A percentile compares a stretch with the other conserved stretches of the same genome.
Evolutionary conservation across 495 filamentous ascomycete species (phyloP).

Genomic region (Tetracladium setigerum): DNA sequence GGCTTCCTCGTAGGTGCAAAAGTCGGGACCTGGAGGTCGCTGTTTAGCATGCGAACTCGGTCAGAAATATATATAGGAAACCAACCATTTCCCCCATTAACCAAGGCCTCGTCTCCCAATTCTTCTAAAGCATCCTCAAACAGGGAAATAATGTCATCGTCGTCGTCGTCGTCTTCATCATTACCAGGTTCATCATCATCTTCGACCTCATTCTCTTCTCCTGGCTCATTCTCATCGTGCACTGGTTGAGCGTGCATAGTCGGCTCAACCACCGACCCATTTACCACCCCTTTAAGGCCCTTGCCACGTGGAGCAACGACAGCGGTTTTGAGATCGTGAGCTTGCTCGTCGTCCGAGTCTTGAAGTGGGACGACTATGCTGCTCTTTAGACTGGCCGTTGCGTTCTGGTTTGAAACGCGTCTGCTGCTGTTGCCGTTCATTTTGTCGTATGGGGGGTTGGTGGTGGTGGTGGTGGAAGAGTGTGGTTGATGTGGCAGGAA

Average conservation of each 20-base stretch:
- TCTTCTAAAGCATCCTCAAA: slow-evolving; percentile 47
- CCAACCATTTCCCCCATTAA: slow-evolving; percentile 28
- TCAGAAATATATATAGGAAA: slow-evolving; percentile 6
- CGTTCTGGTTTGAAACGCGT: not conserved
- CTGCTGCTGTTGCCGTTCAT: too few relatives aligned
- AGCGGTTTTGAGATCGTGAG: not conserved
- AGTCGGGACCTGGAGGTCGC: slow-evolving; percentile 6
- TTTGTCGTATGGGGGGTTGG: too few relatives aligned
- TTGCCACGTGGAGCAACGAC: slow-evolving; percentile 8
- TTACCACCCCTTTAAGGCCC: slow-evolving; percentile 25
- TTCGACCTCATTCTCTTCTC: not conserved
- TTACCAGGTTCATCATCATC: slow-evolving; percentile 15
- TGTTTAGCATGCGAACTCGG: slow-evolving; percentile 10
- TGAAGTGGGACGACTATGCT: slow-evolving; percentile 1
- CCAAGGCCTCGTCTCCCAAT: slow-evolving; percentile 41
- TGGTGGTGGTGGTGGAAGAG: too few relatives aligned
- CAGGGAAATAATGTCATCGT: slow-evolving; percentile 38
- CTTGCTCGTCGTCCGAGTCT: slow-evolving; percentile 7
- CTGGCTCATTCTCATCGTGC: not conserved
- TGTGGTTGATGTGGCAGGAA: too few relatives aligned
- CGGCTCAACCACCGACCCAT: slow-evolving; percentile 30
- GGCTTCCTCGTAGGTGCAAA: slow-evolving; percentile 69
- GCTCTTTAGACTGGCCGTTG: slow-evolving; percentile 23
- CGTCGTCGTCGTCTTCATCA: slow-evolving; percentile 33
- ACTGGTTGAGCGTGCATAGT: slow-evolving; percentile 16